A percentile compares a stretch with the other conserved stretches of the same genome.
Evolutionary conservation across 2,329 filamentous ascomycete species (phyloP).

Genomic region (Cytospora chrysosperma): DNA sequence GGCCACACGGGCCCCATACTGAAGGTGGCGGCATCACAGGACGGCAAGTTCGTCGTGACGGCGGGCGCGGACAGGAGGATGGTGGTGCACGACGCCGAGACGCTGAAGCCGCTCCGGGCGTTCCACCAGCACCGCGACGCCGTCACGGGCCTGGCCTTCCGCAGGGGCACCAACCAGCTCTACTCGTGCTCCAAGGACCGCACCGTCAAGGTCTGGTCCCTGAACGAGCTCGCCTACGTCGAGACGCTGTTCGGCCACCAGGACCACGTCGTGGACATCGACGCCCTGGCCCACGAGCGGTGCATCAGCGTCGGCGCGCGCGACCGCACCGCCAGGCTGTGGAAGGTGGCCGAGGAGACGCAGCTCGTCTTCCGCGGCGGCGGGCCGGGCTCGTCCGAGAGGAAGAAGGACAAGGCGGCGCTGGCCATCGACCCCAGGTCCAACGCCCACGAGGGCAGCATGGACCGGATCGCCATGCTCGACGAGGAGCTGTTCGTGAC

Average conservation of each 20-base stretch:
- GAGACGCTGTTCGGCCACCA: conserved; percentile 97
- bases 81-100: conserved; percentile 83
- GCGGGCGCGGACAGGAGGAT: conserved; percentile 82
- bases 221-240: conserved; percentile 89
- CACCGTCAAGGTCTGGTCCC: conserved; percentile 92
- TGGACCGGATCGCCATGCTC: conserved; percentile 88
- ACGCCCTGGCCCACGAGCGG: conserved; percentile 78
- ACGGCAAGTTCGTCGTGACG: conserved; percentile 88
- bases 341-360: conserved; percentile 95
- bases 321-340: conserved; percentile 86
- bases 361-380: conserved; percentile 94
- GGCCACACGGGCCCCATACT: conserved; percentile 81
- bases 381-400: conserved; percentile 45
- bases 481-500: conserved; percentile 89
- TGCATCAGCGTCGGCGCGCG: conserved; percentile 88
- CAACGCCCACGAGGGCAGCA: conserved; percentile 73
- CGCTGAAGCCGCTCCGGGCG: conserved; percentile 74
- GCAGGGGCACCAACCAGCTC: conserved; percentile 83
- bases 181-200: conserved; percentile 90
- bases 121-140: conserved; percentile 92
- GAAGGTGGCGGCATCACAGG: conserved; percentile 80
- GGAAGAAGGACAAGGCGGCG: conserved; percentile 43
- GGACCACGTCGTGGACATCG: conserved; percentile 82
- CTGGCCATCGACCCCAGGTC: conserved; percentile 48
- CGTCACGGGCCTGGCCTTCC: conserved; percentile 81